Base-by-base conservation (phyloP, 768 basidiomycete species). In the Cyclocybe aegerita region DNA sequence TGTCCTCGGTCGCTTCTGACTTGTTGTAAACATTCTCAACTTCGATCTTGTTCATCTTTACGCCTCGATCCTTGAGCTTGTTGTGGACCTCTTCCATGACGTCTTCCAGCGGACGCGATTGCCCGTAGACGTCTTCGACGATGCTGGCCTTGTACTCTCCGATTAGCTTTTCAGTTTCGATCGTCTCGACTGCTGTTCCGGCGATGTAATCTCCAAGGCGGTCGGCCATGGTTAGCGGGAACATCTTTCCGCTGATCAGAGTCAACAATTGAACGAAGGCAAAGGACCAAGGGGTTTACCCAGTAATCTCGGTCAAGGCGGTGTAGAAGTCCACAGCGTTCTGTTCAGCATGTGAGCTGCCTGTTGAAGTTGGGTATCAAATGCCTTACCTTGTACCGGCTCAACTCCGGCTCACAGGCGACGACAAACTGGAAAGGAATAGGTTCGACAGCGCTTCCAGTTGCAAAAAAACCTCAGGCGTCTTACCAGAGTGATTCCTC, bases 401-500 rank as follows among this genome's bases (percentile, higher is more conserved):
- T 62, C 14, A 66, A 43, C 6, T 43, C 33, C 5, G 65, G 79
- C 57, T 82, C 80, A 64, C 81, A 82, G 0, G 79, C 81, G 29
- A 81, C 72, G 57, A 79, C 73, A 57, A 80, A 78, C 78, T 80
- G 48, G 16, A 38, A 39, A 16, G 1, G 2, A 32, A 7, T 16
- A 44, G 23, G 17, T 45, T 54, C n/a, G 51, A 36, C 36, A 10
- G 29, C 29, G 16, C 14, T 39, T 32, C 45, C 30, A 31, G 14
- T 10, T 34, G 54, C 6, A 34, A 42, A 30, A 43, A 29, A 10
- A 15, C n/a, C 10, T 11, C 36, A 35, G 33, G 42, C 39, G 9
- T 17, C 73, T 44, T 57, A 80, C 79, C 46, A 81, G 55, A 1
- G 77, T 75, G 41, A 82, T 81, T 0, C 79, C 79, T 39, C 65